Percentiles rank a stretch among this genome's conserved stretches.
These are phyloP conservation scores for Mrakia hoshinonis DNA, from an alignment of 768 basidiomycete genomes.

Conservation along the genomic window DNA sequence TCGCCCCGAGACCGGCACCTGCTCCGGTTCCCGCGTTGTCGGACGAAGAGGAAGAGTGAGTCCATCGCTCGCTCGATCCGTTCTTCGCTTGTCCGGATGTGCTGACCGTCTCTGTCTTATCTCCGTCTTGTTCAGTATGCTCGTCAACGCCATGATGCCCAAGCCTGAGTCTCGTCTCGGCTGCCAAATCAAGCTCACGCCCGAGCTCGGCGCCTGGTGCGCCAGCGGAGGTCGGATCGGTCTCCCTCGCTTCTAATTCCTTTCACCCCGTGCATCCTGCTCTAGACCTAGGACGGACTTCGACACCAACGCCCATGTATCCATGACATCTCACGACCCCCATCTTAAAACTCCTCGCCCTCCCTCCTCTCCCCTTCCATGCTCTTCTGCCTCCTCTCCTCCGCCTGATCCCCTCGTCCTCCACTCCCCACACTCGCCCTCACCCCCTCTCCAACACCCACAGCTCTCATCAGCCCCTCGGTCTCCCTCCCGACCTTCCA, in stretches of 20 bases:
- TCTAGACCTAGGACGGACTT: not conserved
- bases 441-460: not conserved
- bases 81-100: not conserved
- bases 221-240: slow-evolving; percentile 20
- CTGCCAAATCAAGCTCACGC: slow-evolving; percentile 23
- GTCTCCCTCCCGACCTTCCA: slow-evolving; percentile 14
- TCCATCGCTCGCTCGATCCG: not conserved
- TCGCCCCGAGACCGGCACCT: slow-evolving; percentile 5
- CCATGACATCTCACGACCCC: not conserved
- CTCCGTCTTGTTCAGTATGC: slow-evolving; percentile 14
- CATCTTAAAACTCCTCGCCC: not conserved
- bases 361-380: not conserved
- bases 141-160: slow-evolving; percentile 21
- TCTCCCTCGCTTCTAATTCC: slow-evolving; percentile 15
- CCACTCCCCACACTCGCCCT: not conserved
- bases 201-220: slow-evolving; percentile 17
- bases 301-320: not conserved
- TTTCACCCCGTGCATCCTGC: not conserved
- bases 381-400: not conserved
- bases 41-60: slow-evolving; percentile 20
- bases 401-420: not conserved
- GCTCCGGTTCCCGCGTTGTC: slow-evolving; percentile 5
- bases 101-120: not conserved
- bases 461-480: not conserved
- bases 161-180: slow-evolving; percentile 12